Evolutionary conservation across 768 basidiomycete genomes (phyloP).

Genomic region (Asterophora parasitica): DNA sequence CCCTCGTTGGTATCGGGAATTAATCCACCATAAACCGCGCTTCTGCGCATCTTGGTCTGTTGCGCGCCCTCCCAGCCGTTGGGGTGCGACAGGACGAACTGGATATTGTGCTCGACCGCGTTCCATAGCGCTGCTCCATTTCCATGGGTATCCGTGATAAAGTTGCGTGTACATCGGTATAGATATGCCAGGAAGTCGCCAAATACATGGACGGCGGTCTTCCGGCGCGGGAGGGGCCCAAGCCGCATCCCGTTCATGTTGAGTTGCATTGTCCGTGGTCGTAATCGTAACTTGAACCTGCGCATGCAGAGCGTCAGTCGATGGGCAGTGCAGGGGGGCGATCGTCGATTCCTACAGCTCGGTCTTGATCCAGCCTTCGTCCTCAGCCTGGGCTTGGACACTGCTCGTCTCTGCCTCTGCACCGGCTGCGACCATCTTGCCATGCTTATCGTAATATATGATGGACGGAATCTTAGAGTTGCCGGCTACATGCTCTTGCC

Average conservation of each 20-base stretch:
- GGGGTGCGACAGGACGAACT: slow-evolving; percentile 75
- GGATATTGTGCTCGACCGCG: slow-evolving; percentile 63
- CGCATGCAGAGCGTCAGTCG: background rate
- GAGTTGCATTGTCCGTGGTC: slow-evolving; percentile 73
- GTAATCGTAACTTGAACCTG: slow-evolving; percentile 77
- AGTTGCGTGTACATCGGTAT: slow-evolving; percentile 66
- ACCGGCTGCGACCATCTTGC: slow-evolving; percentile 65
- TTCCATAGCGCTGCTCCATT: slow-evolving; percentile 66
- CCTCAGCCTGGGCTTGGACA: slow-evolving; percentile 61
- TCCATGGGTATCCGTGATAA: slow-evolving; percentile 82
- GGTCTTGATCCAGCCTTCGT: slow-evolving; percentile 71
- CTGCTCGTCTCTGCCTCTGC: slow-evolving; percentile 69
- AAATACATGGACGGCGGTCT: slow-evolving; percentile 69
- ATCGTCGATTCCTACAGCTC: slow-evolving; percentile 52
- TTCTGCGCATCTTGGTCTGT: slow-evolving; percentile 72
- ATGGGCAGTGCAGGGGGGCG: slow-evolving; percentile 1
- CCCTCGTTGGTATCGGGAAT: slow-evolving; percentile 74
- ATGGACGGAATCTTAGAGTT: slow-evolving; percentile 81
- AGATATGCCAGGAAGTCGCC: slow-evolving; percentile 77
- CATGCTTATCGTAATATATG: slow-evolving; percentile 67
- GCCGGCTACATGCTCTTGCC: slow-evolving; percentile 81
- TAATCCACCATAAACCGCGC: slow-evolving; percentile 65
- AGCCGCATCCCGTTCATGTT: slow-evolving; percentile 84
- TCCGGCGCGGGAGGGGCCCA: slow-evolving; percentile 58
- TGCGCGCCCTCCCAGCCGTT: slow-evolving; percentile 83